Evolutionary conservation across 257 asterid genomes (phyloP).

Genomic region (Nicotiana knightiana): DNA sequence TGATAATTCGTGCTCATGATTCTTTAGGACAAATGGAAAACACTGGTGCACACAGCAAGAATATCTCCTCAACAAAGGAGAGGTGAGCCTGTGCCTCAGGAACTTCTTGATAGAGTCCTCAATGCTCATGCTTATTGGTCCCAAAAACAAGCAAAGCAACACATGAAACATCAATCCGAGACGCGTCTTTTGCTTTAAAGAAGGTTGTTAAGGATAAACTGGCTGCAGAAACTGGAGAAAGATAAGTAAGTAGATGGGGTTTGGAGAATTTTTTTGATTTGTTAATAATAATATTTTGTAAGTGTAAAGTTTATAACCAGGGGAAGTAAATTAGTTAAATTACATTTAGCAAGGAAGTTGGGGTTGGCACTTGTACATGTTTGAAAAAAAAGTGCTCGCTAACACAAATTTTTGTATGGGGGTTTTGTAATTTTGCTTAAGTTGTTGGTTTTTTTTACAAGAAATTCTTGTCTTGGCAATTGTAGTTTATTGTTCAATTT

Average conservation of each 20-base stretch:
- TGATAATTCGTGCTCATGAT: background rate
- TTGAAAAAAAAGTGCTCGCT: slow-evolving; percentile 3
- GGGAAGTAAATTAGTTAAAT: background rate
- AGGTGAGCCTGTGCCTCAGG: slow-evolving; percentile 29
- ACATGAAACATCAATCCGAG: slow-evolving; percentile 17
- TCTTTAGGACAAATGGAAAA: slow-evolving; percentile 24
- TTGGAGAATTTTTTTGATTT: background rate
- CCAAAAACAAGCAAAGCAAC: slow-evolving; percentile 22
- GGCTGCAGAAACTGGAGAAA: background rate
- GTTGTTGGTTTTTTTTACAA: background rate
- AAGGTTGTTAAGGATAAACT: background rate
- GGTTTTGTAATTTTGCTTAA: background rate
- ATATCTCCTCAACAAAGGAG: slow-evolving; percentile 27
- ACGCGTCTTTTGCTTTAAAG: slow-evolving; percentile 10
- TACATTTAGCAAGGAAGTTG: background rate
- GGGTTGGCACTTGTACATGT: slow-evolving; percentile 6
- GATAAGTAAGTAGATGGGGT: background rate
- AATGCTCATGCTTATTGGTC: slow-evolving; percentile 23
- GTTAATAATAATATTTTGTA: background rate
- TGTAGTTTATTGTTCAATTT: background rate
- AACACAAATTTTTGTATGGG: background rate
- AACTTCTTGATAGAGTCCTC: slow-evolving; percentile 22
- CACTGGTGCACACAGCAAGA: slow-evolving; percentile 26
- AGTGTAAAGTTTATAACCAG: background rate
- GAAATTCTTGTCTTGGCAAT: background rate